Conservation (phyloP, 176 grass and related monocot species). For the Triticum turgidum region DNA sequence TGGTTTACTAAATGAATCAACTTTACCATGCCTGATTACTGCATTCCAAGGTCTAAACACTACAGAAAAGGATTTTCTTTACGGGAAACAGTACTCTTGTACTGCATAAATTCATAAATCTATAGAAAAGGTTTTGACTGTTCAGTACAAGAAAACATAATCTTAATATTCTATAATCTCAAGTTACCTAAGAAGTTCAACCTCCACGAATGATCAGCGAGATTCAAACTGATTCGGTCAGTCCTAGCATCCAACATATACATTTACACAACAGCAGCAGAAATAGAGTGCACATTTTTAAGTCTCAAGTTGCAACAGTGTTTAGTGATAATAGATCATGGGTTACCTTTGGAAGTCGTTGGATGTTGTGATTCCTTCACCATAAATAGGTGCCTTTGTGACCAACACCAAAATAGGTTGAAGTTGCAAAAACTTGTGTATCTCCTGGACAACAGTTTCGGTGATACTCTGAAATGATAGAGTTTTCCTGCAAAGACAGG, state of each 20-base stretch:
- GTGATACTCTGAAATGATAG: conserved; percentile 52
- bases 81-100: background rate
- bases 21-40: background rate
- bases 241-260: conserved; percentile 5
- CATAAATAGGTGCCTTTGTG: conserved; percentile 69
- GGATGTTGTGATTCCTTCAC: conserved; percentile 40
- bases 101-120: background rate
- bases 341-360: conserved; percentile 63
- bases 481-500: conserved; percentile 50
- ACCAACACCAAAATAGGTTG: conserved; percentile 81
- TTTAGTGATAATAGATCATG: conserved; percentile 9
- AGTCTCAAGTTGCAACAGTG: background rate
- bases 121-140: background rate
- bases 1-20: background rate
- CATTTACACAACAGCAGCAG: conserved; percentile 3
- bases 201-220: background rate
- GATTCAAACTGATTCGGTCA: background rate
- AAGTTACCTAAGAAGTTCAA: conserved; percentile 13
- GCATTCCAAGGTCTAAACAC: background rate
- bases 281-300: background rate
- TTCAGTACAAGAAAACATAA: background rate
- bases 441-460: conserved; percentile 72
- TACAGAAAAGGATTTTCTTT: background rate
- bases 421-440: conserved; percentile 60
- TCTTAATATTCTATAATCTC: background rate